Conservation (phyloP, 2,329 filamentous ascomycete genomes). For the Neofusicoccum sp. region DNA sequence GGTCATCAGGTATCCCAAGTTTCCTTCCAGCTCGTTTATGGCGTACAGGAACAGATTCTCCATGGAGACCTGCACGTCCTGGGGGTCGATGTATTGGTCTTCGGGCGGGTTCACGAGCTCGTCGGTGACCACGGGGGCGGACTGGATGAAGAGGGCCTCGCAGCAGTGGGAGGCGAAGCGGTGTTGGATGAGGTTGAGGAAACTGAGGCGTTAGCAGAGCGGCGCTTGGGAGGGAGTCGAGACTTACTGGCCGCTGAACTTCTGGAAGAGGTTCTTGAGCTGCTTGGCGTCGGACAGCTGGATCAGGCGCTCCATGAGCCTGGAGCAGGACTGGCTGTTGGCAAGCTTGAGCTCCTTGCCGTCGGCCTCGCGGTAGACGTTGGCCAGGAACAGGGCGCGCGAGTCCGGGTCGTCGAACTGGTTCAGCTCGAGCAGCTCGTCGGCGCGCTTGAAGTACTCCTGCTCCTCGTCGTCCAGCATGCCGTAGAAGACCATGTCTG, state of each 20-base stretch:
- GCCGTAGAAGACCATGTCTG: conserved; percentile 80
- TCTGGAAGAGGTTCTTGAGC: conserved; percentile 81
- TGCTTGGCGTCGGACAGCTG: conserved; percentile 74
- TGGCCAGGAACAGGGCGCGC: conserved; percentile 60
- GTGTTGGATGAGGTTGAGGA: conserved; percentile 86
- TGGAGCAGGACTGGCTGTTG: conserved; percentile 91
- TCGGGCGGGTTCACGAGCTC: conserved; percentile 59
- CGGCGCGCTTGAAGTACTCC: conserved; percentile 89
- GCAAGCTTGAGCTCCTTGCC: conserved; percentile 96
- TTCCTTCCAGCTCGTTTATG: conserved; percentile 82
- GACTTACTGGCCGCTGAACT: conserved; percentile 72
- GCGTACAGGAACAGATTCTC: conserved; percentile 82
- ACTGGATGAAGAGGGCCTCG: conserved; percentile 84
- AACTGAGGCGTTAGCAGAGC: conserved; percentile 46
- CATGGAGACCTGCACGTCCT: conserved; percentile 62
- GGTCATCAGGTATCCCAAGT: conserved; percentile 78
- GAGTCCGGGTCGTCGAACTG: conserved; percentile 74
- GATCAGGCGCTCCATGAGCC: conserved; percentile 88
- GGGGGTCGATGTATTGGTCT: conserved; percentile 43
- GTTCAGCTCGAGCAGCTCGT: conserved; percentile 86
- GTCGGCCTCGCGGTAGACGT: conserved; percentile 79
- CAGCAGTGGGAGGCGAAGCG: conserved; percentile 97
- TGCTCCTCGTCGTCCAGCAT: conserved; percentile 91
- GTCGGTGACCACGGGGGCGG: conserved; percentile 73
- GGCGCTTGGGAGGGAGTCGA: background rate